A percentile compares a stretch with the other conserved stretches of the same genome.
Conservation (phyloP, 371 early-diverging fungal species). For the Mortierella sp. region DNA sequence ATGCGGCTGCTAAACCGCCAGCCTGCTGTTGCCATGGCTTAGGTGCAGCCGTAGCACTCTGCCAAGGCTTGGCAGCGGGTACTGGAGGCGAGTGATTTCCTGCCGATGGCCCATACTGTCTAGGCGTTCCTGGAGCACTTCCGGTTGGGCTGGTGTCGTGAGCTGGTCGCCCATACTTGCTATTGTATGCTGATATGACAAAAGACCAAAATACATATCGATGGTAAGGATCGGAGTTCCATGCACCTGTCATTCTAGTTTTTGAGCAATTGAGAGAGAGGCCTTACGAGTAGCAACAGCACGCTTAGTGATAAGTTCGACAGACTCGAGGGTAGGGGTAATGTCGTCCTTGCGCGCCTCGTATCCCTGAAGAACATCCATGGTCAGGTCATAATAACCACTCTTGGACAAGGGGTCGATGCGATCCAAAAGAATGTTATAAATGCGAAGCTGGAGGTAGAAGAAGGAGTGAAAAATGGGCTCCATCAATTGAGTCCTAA, state of each 20-base stretch:
- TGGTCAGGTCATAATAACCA: slow-evolving; percentile 57
- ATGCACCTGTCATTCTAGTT: not conserved
- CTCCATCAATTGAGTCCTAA: slow-evolving; percentile 74
- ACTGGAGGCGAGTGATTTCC: slow-evolving; percentile 30
- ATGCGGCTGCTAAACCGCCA: slow-evolving; percentile 9
- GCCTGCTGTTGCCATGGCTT: slow-evolving; percentile 36
- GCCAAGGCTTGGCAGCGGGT: slow-evolving; percentile 39
- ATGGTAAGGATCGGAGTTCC: slow-evolving; percentile 8
- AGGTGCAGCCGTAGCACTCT: slow-evolving; percentile 19
- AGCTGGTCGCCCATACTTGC: slow-evolving; percentile 41
- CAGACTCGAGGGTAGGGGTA: slow-evolving; percentile 41
- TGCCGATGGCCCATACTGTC: slow-evolving; percentile 27
- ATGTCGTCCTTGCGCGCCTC: slow-evolving; percentile 53
- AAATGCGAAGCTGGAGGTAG: slow-evolving; percentile 76
- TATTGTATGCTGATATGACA: slow-evolving; percentile 32
- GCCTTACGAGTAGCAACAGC: slow-evolving; percentile 36
- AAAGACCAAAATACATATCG: not conserved
- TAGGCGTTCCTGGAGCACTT: slow-evolving; percentile 28
- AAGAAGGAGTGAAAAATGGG: slow-evolving; percentile 83
- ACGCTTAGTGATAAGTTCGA: slow-evolving; percentile 51
- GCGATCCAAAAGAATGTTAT: slow-evolving; percentile 67
- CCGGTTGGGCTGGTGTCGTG: slow-evolving; percentile 31
- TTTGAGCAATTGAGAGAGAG: not conserved
- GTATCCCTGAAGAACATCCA: slow-evolving; percentile 55
- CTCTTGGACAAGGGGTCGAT: slow-evolving; percentile 66